phyloP scores from a whole-genome alignment of 1,139 yeast genomes.

The Lodderomyces jiufengensis region DNA sequence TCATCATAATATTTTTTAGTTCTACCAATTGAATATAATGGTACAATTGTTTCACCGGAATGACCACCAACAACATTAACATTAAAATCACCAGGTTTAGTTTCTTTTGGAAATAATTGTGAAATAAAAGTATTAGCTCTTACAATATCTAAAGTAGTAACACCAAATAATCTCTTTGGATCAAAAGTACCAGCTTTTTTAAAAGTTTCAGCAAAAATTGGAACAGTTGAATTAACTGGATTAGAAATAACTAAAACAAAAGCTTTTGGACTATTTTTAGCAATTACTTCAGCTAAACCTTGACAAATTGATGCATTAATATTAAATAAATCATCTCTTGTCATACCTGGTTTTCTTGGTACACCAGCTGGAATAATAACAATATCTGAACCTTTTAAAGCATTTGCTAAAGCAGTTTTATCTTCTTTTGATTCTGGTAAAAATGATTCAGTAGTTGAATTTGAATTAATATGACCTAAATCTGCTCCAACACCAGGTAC shows the following conservation, averaged over 20 bases:
- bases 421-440: slow-evolving; percentile 68
- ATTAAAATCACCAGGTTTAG: slow-evolving; percentile 70
- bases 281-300: slow-evolving; percentile 85
- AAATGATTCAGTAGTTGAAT: slow-evolving; percentile 79
- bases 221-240: slow-evolving; percentile 98
- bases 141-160: slow-evolving; percentile 91
- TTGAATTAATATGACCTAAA: slow-evolving; percentile 87
- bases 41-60: slow-evolving; percentile 97
- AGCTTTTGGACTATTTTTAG: slow-evolving; percentile 85
- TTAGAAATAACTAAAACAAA: slow-evolving; percentile 85
- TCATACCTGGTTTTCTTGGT: slow-evolving; percentile 99
- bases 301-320: slow-evolving; percentile 96
- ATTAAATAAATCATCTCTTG: slow-evolving; percentile 95
- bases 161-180: slow-evolving; percentile 92
- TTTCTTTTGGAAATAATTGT: slow-evolving; percentile 45
- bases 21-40: slow-evolving; percentile 66
- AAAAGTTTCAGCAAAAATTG: slow-evolving; percentile 94
- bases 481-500: slow-evolving; percentile 98
- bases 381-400: slow-evolving; percentile 79
- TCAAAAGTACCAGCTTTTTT: slow-evolving; percentile 83
- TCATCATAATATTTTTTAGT: slow-evolving; percentile 45
- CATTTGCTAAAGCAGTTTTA: slow-evolving; percentile 67
- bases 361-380: slow-evolving; percentile 98
- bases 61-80: slow-evolving; percentile 94
- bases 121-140: slow-evolving; percentile 92